phyloP scores from a whole-genome alignment of 345 rosid species.

The Populus alba region DNA sequence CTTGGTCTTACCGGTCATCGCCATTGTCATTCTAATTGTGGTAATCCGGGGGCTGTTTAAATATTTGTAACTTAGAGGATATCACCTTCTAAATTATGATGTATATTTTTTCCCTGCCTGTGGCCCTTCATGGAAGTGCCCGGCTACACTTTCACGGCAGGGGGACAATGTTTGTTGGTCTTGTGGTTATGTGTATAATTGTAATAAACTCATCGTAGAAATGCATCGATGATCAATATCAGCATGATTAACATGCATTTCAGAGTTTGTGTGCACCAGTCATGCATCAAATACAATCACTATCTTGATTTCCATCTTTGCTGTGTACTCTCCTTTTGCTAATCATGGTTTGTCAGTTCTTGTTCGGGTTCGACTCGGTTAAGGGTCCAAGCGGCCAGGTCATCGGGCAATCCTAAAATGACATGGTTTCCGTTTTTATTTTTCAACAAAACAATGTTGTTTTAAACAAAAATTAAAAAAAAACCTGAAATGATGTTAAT shows the following conservation, averaged over 20 bases:
- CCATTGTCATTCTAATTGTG: constrained; percentile 74
- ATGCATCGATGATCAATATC: too few relatives aligned
- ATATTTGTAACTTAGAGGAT: constrained; percentile 45
- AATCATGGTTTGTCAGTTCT: background rate
- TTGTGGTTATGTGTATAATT: too few relatives aligned
- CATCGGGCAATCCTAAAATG: too few relatives aligned
- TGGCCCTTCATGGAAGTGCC: background rate
- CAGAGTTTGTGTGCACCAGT: background rate
- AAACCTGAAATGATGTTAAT: too few relatives aligned
- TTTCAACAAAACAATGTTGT: too few relatives aligned
- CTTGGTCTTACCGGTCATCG: constrained; percentile 56
- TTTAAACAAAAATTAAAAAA: too few relatives aligned
- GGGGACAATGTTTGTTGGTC: background rate
- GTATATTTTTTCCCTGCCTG: background rate
- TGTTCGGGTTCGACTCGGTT: too few relatives aligned
- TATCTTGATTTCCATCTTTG: background rate
- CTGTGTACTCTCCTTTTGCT: background rate
- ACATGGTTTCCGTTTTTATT: too few relatives aligned
- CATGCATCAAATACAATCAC: background rate
- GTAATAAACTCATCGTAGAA: too few relatives aligned
- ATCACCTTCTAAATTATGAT: background rate
- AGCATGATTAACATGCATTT: too few relatives aligned
- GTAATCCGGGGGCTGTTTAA: constrained; percentile 63
- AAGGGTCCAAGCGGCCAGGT: too few relatives aligned
- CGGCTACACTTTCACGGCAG: background rate